A percentile compares a stretch with the other conserved stretches of the same genome.
Evolutionary conservation across 2,329 filamentous ascomycete species (phyloP).

Genomic region (Trichoderma aggressivum): DNA sequence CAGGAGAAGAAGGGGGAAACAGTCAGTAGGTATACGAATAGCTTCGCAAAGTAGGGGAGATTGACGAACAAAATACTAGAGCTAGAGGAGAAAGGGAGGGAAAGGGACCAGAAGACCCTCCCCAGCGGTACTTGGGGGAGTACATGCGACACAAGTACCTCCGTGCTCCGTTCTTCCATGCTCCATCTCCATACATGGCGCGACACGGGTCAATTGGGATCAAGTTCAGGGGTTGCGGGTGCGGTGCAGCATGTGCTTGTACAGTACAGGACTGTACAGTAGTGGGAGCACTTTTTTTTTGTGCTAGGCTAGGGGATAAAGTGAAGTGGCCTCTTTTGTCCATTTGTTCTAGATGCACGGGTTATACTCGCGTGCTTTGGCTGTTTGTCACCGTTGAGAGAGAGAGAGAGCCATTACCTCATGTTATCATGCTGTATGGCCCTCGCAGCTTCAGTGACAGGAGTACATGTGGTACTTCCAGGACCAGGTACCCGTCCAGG

Average conservation of each 20-base stretch:
- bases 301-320: background rate
- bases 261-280: background rate
- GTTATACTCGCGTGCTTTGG: background rate
- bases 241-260: background rate
- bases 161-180: slow-evolving; percentile 6
- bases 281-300: background rate
- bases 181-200: slow-evolving; percentile 9
- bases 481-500: background rate
- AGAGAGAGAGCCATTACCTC: background rate
- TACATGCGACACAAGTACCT: slow-evolving; percentile 10
- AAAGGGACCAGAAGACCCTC: background rate
- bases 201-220: slow-evolving; percentile 17
- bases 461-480: background rate
- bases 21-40: background rate
- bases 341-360: background rate
- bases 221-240: slow-evolving; percentile 15
- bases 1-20: background rate
- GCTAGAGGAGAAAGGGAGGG: slow-evolving; percentile 12
- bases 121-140: background rate
- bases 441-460: background rate
- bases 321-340: slow-evolving; percentile 1
- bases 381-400: background rate
- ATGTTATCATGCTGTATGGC: background rate
- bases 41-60: slow-evolving; percentile 2
- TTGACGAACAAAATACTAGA: slow-evolving; percentile 12